phyloP scores from a whole-genome alignment of 306 rosid genomes.

The Inga oerstediana region DNA sequence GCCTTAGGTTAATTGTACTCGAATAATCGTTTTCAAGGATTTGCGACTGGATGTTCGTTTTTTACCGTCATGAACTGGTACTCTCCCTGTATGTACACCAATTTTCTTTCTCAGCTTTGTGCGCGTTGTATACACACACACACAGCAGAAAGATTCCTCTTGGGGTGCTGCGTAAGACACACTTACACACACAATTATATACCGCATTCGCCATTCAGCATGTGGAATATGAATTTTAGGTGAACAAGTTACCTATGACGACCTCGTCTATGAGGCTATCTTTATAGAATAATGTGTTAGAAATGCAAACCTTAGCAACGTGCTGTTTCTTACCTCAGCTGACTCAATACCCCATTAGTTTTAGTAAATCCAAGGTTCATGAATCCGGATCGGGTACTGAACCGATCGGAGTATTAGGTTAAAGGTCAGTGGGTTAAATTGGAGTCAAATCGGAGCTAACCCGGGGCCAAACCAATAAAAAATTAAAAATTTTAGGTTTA shows the following conservation, averaged over 20 bases:
- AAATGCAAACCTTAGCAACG: not conserved
- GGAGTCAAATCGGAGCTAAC: too few species aligned
- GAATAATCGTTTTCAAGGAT: not conserved
- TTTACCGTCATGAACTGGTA: not conserved
- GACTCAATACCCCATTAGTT: slow-evolving; percentile 1
- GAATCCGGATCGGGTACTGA: too few species aligned
- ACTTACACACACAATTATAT: not conserved
- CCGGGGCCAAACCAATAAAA: too few species aligned
- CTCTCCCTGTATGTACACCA: not conserved
- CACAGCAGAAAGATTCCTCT: not conserved
- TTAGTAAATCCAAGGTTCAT: not conserved
- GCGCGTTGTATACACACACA: too few species aligned
- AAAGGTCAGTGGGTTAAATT: too few species aligned
- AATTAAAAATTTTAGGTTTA: too few species aligned
- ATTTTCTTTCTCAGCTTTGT: not conserved
- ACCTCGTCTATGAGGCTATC: not conserved
- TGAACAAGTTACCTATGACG: not conserved
- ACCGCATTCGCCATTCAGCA: not conserved
- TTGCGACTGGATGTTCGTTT: not conserved
- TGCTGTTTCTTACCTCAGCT: slow-evolving; percentile 9
- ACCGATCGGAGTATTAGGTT: too few species aligned
- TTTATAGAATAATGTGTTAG: not conserved
- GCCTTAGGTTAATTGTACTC: not conserved
- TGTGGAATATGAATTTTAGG: slow-evolving; percentile 10
- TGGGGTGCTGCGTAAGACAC: not conserved